phyloP scores from a whole-genome alignment of 306 rosid genomes.

The Acacia melanoxylon region DNA sequence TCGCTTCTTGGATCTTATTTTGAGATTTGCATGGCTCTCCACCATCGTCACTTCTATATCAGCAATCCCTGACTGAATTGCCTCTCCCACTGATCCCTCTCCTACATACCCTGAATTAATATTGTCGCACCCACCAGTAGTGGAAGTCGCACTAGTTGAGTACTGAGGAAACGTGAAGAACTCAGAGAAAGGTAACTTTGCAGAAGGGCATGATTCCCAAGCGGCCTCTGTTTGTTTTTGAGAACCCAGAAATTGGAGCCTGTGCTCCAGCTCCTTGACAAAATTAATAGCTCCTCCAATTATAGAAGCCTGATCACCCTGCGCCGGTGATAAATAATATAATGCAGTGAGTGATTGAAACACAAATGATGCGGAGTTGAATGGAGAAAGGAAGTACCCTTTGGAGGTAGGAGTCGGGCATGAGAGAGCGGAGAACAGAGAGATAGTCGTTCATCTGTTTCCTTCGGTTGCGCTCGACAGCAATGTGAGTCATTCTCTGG shows the following conservation, averaged over 20 bases:
- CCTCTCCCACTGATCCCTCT: constrained; percentile 36
- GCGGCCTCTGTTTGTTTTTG: constrained; percentile 33
- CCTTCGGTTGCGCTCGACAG: constrained; percentile 86
- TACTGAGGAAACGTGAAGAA: constrained; percentile 87
- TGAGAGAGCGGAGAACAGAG: constrained; percentile 78
- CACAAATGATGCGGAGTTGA: background rate
- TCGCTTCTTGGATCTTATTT: constrained; percentile 66
- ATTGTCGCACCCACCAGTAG: constrained; percentile 25
- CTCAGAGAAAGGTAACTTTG: constrained; percentile 63
- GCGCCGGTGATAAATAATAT: background rate
- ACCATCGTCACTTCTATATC: constrained; percentile 94
- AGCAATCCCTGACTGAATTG: constrained; percentile 41
- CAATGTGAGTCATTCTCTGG: constrained; percentile 98
- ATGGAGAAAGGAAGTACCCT: constrained; percentile 52
- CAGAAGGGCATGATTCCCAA: constrained; percentile 3
- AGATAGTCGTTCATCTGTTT: constrained; percentile 96
- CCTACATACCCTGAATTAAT: constrained; percentile 18
- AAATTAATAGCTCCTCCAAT: constrained; percentile 92
- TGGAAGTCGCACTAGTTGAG: constrained; percentile 47
- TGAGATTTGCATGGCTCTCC: constrained; percentile 88
- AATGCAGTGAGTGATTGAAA: background rate
- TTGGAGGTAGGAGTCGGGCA: constrained; percentile 93
- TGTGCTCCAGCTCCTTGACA: constrained; percentile 88
- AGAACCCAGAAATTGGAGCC: constrained; percentile 63
- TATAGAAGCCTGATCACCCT: constrained; percentile 97